Base-by-base conservation (phyloP, 371 early-diverging fungal genomes). In the Smittium culicis region DNA sequence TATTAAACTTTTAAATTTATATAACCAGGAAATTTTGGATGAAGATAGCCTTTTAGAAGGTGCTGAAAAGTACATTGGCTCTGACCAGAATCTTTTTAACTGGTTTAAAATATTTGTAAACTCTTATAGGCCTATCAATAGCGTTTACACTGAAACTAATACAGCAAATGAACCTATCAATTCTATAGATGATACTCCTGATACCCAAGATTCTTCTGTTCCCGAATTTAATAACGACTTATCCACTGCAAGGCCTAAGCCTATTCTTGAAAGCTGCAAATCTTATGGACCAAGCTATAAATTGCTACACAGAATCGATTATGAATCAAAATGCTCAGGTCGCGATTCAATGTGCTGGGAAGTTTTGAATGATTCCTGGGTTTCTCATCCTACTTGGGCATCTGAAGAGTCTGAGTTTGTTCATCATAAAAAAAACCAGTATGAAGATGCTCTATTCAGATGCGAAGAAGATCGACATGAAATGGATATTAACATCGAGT, bases 401-500 rank as follows among this genome's bases (percentile, higher is more conserved):
- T 91, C 92, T 67, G 99, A 99, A 75, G 98, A 94, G 68, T 90
- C 88, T 24, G 91, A 86, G 56, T 97, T 97, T 79, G 86, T 90
- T 57, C 87, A 92, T 60, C 90, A 91, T 74, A 90, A 92, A 69
- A 96, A 96, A 80, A 99, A 92, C 70, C 80, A 80, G 27, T 94
- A 85, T 70, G 99, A 99, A 76, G 99, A 99, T 72, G 88, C 88
- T 20, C 78, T 99, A 75, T 93, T 90, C 81, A 85, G 91, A 59
- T 88, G 91, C 77, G 99, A 99, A 78, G 99, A 99, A 76, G 99
- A 99, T 73, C 85, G 90, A 65, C 99, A 96, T 71, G 99, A 99
- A 71, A 91, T 95, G 79, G 99, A 99, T 74, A 78, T 99, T 69
- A 89, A 94, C 74, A 92, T 99, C 58, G 93, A 97, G 74, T 89